A percentile compares a stretch with the other conserved stretches of the same genome.
These are phyloP conservation scores for Mycena citricolor DNA, from an alignment of 1,284 basidiomycete genomes.

Conservation along the genomic window DNA sequence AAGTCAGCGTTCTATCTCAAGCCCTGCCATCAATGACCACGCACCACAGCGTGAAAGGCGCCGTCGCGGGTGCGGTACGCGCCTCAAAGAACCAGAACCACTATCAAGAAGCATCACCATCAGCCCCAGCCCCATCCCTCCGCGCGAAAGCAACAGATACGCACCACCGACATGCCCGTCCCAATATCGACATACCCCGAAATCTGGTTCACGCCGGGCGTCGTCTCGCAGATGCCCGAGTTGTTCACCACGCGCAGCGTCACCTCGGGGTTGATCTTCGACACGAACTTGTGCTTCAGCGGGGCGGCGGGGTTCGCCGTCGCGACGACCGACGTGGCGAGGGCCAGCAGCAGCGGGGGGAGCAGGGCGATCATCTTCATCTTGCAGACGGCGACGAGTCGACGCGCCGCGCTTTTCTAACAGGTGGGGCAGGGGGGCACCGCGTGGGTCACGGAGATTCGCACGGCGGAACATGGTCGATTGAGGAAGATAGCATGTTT, in stretches of 20 bases:
- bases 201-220: constrained; percentile 63
- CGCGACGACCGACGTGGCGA: no score
- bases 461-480: no score
- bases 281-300: constrained; percentile 29
- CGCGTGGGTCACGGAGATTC: no score
- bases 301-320: no score
- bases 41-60: constrained; percentile 67
- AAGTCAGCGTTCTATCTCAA: constrained; percentile 6
- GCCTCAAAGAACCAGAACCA: constrained; percentile 78
- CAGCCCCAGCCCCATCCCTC: no score
- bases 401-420: no score
- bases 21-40: constrained; percentile 1
- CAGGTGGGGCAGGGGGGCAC: no score
- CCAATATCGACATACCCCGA: constrained; percentile 69
- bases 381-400: no score
- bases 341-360: no score
- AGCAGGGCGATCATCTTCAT: no score
- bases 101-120: constrained; percentile 28
- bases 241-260: constrained; percentile 54
- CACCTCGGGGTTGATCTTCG: constrained; percentile 30
- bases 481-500: no score
- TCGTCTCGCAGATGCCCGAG: constrained; percentile 74
- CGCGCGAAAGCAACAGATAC: constrained; percentile 13
- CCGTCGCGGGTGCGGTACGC: constrained; percentile 54
- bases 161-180: constrained; percentile 59